Evolutionary conservation across 192 early-diverging fungal genomes (phyloP).

Genomic region (Coemansia sp.): DNA sequence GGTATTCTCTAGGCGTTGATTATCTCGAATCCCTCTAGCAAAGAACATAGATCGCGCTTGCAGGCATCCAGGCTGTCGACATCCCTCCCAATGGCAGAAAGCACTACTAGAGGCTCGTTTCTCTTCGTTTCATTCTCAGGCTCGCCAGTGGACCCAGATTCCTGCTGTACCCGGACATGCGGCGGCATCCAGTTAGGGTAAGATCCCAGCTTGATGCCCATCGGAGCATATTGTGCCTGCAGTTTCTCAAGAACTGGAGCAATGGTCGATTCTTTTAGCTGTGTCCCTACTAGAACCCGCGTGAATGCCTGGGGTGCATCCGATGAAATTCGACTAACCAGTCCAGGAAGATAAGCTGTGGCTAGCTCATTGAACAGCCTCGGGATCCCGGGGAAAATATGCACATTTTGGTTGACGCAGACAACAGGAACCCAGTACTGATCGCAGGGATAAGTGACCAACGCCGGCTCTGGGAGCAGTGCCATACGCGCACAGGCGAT

Average conservation of each 20-base stretch:
- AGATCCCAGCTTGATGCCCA: constrained; percentile 31
- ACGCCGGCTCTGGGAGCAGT: constrained; percentile 53
- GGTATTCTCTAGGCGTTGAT: not conserved
- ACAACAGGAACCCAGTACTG: constrained; percentile 76
- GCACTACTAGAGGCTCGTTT: not conserved
- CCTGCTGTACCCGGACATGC: not conserved
- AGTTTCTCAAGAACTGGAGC: constrained; percentile 26
- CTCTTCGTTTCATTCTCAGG: not conserved
- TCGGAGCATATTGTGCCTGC: constrained; percentile 20
- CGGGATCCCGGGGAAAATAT: constrained; percentile 71
- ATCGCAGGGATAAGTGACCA: constrained; percentile 44
- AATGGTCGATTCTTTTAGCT: constrained; percentile 25
- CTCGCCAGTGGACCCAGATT: not conserved
- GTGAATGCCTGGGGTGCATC: not conserved
- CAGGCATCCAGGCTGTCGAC: not conserved
- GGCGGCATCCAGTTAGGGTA: constrained; percentile 38
- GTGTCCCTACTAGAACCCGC: constrained; percentile 26
- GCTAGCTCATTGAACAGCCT: constrained; percentile 57
- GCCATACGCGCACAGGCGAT: constrained; percentile 67
- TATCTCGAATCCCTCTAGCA: constrained; percentile 15
- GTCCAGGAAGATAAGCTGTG: constrained; percentile 31
- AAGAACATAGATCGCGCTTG: constrained; percentile 9
- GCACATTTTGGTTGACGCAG: constrained; percentile 59
- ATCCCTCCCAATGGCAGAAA: not conserved
- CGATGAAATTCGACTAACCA: not conserved